Conservation (phyloP, 2,329 filamentous ascomycete genomes). For the Ceratocystiopsis sp. region DNA sequence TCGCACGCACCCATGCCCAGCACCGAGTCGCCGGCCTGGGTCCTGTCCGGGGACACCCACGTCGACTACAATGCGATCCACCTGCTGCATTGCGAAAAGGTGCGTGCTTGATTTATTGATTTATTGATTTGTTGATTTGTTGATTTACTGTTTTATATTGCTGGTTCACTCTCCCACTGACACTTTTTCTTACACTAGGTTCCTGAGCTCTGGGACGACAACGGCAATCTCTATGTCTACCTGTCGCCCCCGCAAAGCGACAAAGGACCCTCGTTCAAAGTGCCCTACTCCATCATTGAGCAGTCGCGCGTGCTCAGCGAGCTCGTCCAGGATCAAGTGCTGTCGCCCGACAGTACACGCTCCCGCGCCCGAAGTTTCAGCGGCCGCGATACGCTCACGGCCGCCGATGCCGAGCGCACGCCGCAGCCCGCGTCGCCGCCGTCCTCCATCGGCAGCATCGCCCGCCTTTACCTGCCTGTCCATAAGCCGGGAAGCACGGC, state of each 20-base stretch:
- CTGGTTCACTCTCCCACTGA: background rate
- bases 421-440: constrained; percentile 22
- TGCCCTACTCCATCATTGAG: constrained; percentile 34
- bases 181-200: constrained; percentile 24
- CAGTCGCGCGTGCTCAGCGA: constrained; percentile 37
- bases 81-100: constrained; percentile 37
- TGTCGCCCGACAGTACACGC: constrained; percentile 15
- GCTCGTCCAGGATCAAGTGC: constrained; percentile 29
- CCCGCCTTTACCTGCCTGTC: constrained; percentile 37
- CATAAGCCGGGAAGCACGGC: constrained; percentile 13
- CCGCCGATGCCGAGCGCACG: constrained; percentile 28
- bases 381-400: constrained; percentile 29
- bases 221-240: constrained; percentile 38
- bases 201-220: constrained; percentile 49
- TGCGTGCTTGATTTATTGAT: constrained; percentile 11
- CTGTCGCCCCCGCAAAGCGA: constrained; percentile 34
- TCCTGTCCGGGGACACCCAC: constrained; percentile 32
- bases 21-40: constrained; percentile 23
- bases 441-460: constrained; percentile 22
- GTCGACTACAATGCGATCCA: constrained; percentile 39
- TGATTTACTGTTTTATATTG: constrained; percentile 1
- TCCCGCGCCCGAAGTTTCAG: constrained; percentile 27
- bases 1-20: constrained; percentile 20
- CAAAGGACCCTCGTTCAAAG: constrained; percentile 41
- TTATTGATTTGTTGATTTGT: no score